phyloP scores from a whole-genome alignment of 2,329 filamentous ascomycete species.

The Trichoderma sp. region DNA sequence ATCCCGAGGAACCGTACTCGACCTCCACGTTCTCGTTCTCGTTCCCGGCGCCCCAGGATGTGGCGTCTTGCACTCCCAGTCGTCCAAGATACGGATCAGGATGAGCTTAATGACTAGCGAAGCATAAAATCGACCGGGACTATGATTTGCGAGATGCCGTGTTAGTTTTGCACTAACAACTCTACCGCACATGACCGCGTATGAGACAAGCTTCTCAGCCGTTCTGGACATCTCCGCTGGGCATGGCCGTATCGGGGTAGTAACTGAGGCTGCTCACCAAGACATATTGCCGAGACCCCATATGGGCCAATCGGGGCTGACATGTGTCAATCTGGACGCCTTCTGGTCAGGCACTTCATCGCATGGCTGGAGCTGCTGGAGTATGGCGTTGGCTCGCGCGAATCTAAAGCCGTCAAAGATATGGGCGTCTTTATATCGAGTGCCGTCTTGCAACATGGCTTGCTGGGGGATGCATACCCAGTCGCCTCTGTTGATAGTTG shows the following conservation, averaged over 20 bases:
- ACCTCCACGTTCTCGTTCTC: slow-evolving; percentile 1
- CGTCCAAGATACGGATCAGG: not conserved
- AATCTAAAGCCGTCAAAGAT: slow-evolving; percentile 27
- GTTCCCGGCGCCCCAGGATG: not conserved
- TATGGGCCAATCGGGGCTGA: not conserved
- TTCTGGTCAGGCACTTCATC: not conserved
- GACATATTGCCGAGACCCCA: slow-evolving; percentile 6
- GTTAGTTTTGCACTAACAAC: not conserved
- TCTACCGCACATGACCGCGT: not conserved
- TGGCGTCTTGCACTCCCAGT: slow-evolving; percentile 5
- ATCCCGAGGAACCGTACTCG: slow-evolving; percentile 4
- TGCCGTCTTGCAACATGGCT: slow-evolving; percentile 19
- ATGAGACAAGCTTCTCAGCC: not conserved
- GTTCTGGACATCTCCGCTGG: not conserved
- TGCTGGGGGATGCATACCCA: slow-evolving; percentile 13
- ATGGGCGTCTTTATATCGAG: slow-evolving; percentile 9
- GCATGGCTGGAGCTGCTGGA: not conserved
- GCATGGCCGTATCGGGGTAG: not conserved
- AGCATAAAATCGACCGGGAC: slow-evolving; percentile 13
- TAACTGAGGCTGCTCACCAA: not conserved
- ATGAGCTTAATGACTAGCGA: slow-evolving; percentile 11
- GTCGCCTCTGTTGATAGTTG: slow-evolving; percentile 2
- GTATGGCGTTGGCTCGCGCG: not conserved
- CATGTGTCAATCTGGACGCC: slow-evolving; percentile 7
- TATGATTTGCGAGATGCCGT: not conserved